Evolutionary conservation across 2,329 filamentous ascomycete species (phyloP).

Genomic region (Aspergillus alliaceus): DNA sequence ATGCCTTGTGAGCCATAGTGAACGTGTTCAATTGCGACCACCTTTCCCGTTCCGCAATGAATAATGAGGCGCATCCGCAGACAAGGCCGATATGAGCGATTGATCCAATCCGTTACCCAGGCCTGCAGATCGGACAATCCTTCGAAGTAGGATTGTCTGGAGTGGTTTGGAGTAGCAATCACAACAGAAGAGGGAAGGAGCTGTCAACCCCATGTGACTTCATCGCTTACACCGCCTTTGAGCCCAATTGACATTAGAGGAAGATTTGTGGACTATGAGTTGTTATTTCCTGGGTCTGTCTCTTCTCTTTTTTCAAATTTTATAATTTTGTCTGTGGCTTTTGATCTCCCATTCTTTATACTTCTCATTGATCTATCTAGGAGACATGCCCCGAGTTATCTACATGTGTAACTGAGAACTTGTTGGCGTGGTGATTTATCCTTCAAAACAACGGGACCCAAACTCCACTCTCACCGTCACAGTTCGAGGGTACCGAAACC

Average conservation of each 20-base stretch:
- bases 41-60: neutral
- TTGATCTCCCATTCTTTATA: neutral
- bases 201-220: constrained; percentile 34
- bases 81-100: neutral
- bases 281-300: neutral
- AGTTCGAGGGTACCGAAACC: constrained; percentile 4
- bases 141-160: neutral
- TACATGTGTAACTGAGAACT: neutral
- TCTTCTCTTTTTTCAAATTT: no score
- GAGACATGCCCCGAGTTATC: neutral
- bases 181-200: constrained; percentile 8
- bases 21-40: constrained; percentile 4
- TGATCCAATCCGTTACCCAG: neutral
- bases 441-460: constrained; percentile 23
- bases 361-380: neutral
- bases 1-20: constrained; percentile 37
- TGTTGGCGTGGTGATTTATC: constrained; percentile 17
- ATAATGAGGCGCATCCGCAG: neutral
- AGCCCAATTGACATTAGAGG: neutral
- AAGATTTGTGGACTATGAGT: neutral
- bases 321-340: neutral
- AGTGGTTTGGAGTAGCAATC: neutral
- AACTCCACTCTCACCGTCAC: constrained; percentile 22
- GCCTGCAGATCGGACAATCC: neutral
- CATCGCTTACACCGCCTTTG: constrained; percentile 28